Evolutionary conservation across 345 rosid species (phyloP).

Genomic region (Hevea brasiliensis): DNA sequence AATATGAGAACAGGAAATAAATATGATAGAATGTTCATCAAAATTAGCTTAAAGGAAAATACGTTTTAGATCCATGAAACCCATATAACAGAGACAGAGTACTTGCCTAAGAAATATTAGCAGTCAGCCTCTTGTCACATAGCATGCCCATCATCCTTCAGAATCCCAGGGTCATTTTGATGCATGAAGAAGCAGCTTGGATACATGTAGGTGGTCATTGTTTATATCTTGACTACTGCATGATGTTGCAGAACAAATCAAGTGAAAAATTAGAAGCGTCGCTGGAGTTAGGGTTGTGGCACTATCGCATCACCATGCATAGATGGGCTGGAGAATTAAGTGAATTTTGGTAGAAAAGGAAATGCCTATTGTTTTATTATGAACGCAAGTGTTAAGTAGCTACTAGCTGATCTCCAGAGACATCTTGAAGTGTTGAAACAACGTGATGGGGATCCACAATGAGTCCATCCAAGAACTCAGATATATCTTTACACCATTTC

Average conservation of each 20-base stretch:
- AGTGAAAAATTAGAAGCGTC: slow-evolving; percentile 7
- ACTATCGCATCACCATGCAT: neutral
- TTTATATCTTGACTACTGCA: slow-evolving; percentile 14
- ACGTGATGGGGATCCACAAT: neutral
- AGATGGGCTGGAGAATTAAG: neutral
- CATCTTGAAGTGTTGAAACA: slow-evolving; percentile 12
- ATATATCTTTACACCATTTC: slow-evolving; percentile 7
- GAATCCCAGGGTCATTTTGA: slow-evolving; percentile 21
- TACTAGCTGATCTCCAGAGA: slow-evolving; percentile 6
- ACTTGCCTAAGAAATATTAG: slow-evolving; percentile 56
- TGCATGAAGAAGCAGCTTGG: slow-evolving; percentile 27
- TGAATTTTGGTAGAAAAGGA: neutral
- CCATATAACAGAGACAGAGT: slow-evolving; percentile 40
- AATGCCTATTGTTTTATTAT: slow-evolving; percentile 5
- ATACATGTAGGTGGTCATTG: slow-evolving; percentile 8
- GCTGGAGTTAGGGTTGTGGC: slow-evolving; percentile 1
- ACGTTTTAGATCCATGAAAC: slow-evolving; percentile 32
- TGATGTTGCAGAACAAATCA: slow-evolving; percentile 15
- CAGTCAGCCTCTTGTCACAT: slow-evolving; percentile 32
- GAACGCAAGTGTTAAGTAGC: neutral
- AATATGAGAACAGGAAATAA: slow-evolving; percentile 20
- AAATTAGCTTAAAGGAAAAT: slow-evolving; percentile 19
- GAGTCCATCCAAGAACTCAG: slow-evolving; percentile 8
- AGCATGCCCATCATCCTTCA: slow-evolving; percentile 33
- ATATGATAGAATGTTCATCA: slow-evolving; percentile 9